Evolutionary conservation across 2,329 filamentous ascomycete species (phyloP).

Genomic region (Ophiostoma angusticollis): DNA sequence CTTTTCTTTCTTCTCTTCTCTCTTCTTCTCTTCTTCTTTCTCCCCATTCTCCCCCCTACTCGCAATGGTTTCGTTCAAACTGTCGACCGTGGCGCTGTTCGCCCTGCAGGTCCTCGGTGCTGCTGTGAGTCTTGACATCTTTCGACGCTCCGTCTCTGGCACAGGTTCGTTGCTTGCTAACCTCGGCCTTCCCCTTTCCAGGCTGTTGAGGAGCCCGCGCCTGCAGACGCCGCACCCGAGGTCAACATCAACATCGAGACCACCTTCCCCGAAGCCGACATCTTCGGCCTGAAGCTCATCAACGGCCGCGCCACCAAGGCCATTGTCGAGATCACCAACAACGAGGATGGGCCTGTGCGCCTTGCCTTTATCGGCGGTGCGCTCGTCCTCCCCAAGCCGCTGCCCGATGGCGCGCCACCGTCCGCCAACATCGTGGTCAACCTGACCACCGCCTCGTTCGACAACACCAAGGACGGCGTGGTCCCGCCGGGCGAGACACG

Average conservation of each 20-base stretch:
- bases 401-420: constrained; percentile 34
- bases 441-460: constrained; percentile 65
- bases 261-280: constrained; percentile 56
- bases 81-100: constrained; percentile 58
- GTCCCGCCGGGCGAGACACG: constrained; percentile 49
- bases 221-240: constrained; percentile 22
- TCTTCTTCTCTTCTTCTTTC: constrained; percentile 1
- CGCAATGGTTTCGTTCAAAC: constrained; percentile 62
- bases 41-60: constrained; percentile 4
- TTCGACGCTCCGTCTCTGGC: neutral
- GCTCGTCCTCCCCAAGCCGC: constrained; percentile 45
- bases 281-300: constrained; percentile 91
- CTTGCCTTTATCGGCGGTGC: constrained; percentile 67
- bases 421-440: constrained; percentile 61
- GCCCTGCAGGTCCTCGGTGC: constrained; percentile 55
- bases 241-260: constrained; percentile 54
- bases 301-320: constrained; percentile 81
- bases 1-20: neutral
- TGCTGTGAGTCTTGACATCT: constrained; percentile 24
- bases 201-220: constrained; percentile 13
- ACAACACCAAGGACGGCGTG: constrained; percentile 52
- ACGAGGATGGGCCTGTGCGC: constrained; percentile 62
- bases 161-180: neutral
- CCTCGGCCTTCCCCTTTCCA: neutral
- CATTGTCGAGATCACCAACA: constrained; percentile 70